A percentile compares a stretch with the other conserved stretches of the same genome.
phyloP scores from a whole-genome alignment of 2,329 filamentous ascomycete genomes.

The Cladosporium austrohemisphaericum region DNA sequence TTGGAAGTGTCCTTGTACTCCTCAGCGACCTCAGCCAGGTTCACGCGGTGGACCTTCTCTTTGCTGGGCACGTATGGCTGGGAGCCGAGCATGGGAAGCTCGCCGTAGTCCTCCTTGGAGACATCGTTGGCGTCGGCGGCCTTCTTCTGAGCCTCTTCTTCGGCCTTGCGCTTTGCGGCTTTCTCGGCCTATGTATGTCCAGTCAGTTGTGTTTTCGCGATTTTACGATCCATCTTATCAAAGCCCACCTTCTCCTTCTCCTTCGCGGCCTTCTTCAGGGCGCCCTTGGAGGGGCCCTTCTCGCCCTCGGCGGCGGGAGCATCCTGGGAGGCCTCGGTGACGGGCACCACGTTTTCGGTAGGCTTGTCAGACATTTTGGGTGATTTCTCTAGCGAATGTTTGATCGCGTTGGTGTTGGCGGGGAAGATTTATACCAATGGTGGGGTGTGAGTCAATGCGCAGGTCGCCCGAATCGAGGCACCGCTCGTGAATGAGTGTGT shows the following conservation, averaged over 20 bases:
- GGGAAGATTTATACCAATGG: conserved; percentile 15
- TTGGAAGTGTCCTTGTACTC: conserved; percentile 58
- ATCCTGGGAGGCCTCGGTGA: conserved; percentile 20
- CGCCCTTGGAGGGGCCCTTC: conserved; percentile 67
- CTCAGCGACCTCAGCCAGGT: conserved; percentile 61
- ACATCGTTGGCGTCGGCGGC: conserved; percentile 63
- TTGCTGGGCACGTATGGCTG: conserved; percentile 49
- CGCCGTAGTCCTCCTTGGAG: conserved; percentile 76
- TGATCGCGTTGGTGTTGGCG: conserved; percentile 4
- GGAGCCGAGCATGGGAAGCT: conserved; percentile 57
- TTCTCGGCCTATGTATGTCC: conserved; percentile 50
- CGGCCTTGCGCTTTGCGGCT: conserved; percentile 63
- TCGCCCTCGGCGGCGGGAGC: conserved; percentile 30
- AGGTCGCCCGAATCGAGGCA: conserved; percentile 9
- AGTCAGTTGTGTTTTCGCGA: conserved; percentile 1
- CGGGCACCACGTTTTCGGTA: conserved; percentile 19
- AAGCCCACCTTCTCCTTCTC: conserved; percentile 74
- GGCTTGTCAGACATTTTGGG: conserved; percentile 18
- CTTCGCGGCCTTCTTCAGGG: conserved; percentile 81
- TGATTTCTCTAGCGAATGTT: not conserved
- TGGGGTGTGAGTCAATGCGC: conserved; percentile 14
- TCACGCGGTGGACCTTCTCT: conserved; percentile 47
- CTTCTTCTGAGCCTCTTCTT: conserved; percentile 64
- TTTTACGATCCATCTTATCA: not conserved
- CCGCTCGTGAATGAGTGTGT: not conserved